Base-by-base conservation (phyloP, 192 early-diverging fungal species). In the Chytriomyces confervae region DNA sequence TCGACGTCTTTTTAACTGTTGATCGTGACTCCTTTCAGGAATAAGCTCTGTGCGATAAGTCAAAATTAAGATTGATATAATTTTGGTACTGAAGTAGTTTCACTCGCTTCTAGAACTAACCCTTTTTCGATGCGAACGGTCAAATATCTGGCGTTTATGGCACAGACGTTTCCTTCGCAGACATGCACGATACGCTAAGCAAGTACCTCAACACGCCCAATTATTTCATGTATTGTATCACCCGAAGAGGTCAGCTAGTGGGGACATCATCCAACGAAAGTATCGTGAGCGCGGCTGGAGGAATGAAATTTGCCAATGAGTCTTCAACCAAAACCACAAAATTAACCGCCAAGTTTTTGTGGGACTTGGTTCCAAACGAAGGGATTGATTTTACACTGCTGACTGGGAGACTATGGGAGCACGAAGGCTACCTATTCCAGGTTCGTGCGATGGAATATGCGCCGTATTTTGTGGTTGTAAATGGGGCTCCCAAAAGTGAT, bases 401-500 rank as follows among this genome's bases (percentile, higher is more conserved):
- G 36, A 36, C 36, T 36, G 36, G 36, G 36, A 36, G 36, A 36
- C 36, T 36, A 36, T 36, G 36, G 36, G 53, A 6, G 5, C 36
- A 64, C 24, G 11, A 64, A 11, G 62, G 62, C 18, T 16, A 29
- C 13, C 36, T 20, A 29, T 64, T 64, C 23, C 62, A 64, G 36
- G 62, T 64, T 64, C 62, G 62, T 7, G 62, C 36, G n/a, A 64
- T 64, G 62, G 62, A 64, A 24, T 29, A 64, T 11, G 11, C 62
- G 24, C 62, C 62, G 10, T 11, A 64, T 11, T 24, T 64, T 13
- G 23, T 64, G 20, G 23, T 64, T 64, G 62, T 64, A 11, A 64
- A 64, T 64, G 62, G 62, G 36, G 62, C 62, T 36, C 62, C 62
- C 62, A 16, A 27, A 64, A 64, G 62, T 36, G 62, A 64, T 36